Conservation (phyloP, 1,139 yeast species). For the Saccharomyces hybrid region DNA sequence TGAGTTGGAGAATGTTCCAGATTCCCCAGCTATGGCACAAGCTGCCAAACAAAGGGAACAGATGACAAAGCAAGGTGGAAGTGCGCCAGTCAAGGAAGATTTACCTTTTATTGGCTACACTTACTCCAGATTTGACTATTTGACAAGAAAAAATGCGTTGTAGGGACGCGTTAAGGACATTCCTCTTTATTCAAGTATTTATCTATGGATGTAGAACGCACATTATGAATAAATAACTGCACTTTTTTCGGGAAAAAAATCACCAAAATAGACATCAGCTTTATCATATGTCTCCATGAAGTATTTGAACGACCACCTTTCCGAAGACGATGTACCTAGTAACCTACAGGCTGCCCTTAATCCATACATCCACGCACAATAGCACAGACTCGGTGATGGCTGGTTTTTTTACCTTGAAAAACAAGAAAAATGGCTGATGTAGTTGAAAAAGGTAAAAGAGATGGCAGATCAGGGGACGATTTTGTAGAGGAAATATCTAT, state of each 20-base stretch:
- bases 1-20: conserved; percentile 91
- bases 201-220: conserved; percentile 4
- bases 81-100: conserved; percentile 52
- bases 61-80: conserved; percentile 33
- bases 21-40: conserved; percentile 73
- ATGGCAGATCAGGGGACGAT: background rate
- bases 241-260: background rate
- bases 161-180: conserved; percentile 21
- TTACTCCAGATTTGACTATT: conserved; percentile 84
- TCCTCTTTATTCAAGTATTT: background rate
- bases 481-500: background rate
- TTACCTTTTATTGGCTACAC: conserved; percentile 96
- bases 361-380: background rate
- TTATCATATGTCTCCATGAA: background rate
- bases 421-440: background rate
- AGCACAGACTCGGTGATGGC: background rate
- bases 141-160: conserved; percentile 79
- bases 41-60: conserved; percentile 52
- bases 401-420: background rate
- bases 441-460: background rate
- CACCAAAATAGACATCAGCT: background rate
- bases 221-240: background rate
- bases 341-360: background rate
- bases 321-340: background rate
- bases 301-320: background rate